phyloP scores from a whole-genome alignment of 2,329 filamentous ascomycete genomes.

The Penicillium sp. region DNA sequence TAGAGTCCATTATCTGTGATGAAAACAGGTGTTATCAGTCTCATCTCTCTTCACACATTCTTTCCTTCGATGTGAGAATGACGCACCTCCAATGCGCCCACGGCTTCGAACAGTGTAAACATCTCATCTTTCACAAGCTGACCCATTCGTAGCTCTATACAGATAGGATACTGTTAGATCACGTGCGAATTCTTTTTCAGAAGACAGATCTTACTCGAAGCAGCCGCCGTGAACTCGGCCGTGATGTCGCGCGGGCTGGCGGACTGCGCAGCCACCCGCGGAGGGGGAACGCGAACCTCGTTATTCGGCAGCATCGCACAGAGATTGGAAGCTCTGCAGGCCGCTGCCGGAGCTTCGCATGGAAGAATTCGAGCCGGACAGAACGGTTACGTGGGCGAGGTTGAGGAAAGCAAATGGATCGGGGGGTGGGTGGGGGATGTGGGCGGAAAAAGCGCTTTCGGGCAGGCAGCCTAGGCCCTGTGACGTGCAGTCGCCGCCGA shows the following conservation, averaged over 20 bases:
- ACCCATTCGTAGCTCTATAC: constrained; percentile 68
- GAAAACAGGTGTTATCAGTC: too few species aligned
- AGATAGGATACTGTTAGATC: not conserved
- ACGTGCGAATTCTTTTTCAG: not conserved
- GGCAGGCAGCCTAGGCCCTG: constrained; percentile 14
- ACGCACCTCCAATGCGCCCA: constrained; percentile 65
- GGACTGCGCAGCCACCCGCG: constrained; percentile 36
- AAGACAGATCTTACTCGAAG: constrained; percentile 44
- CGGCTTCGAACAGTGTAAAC: constrained; percentile 92
- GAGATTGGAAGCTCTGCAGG: constrained; percentile 23
- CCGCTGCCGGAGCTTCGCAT: constrained; percentile 23
- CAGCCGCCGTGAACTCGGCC: constrained; percentile 53
- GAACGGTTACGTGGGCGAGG: constrained; percentile 6
- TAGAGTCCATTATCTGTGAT: constrained; percentile 98
- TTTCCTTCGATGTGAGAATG: constrained; percentile 7
- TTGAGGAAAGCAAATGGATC: constrained; percentile 11
- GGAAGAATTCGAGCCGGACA: constrained; percentile 4
- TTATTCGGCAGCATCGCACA: constrained; percentile 37
- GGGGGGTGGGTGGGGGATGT: constrained; percentile 15
- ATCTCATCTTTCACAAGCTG: constrained; percentile 89
- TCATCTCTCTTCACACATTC: not conserved
- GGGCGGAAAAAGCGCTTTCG: constrained; percentile 25
- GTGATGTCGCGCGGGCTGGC: constrained; percentile 53
- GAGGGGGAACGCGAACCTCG: constrained; percentile 30
- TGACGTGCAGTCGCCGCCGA: constrained; percentile 23